These are phyloP conservation scores for Skeletonema costatum DNA, from an alignment of 108 stramenopile species.

Conservation along the genomic window DNA sequence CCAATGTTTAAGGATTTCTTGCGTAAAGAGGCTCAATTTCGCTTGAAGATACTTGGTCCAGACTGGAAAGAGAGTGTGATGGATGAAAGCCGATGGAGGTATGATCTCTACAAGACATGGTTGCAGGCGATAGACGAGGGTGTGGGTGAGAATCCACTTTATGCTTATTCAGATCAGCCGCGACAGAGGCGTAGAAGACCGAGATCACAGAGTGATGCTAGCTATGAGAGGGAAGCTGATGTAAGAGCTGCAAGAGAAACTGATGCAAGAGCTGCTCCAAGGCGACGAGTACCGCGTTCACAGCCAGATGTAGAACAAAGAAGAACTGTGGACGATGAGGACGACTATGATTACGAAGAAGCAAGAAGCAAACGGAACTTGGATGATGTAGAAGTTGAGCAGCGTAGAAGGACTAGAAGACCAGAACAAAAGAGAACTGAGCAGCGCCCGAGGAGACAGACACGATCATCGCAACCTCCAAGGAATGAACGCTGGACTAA, in stretches of 20 bases:
- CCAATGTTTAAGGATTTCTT: conserved; percentile 76
- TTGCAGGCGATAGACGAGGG: conserved; percentile 71
- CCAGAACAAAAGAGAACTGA: background rate
- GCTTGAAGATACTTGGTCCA: conserved; percentile 67
- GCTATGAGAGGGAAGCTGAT: conserved; percentile 3
- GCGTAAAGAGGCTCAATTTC: conserved; percentile 65
- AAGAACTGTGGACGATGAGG: background rate
- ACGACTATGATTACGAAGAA: background rate
- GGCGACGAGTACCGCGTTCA: background rate
- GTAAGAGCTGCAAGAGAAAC: background rate
- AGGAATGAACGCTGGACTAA: conserved; percentile 16
- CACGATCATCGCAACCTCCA: background rate
- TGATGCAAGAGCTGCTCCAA: background rate
- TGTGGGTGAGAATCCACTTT: conserved; percentile 57
- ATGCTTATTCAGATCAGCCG: conserved; percentile 30
- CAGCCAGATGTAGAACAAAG: background rate
- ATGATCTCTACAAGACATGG: conserved; percentile 82
- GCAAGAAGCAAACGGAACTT: background rate
- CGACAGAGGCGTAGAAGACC: conserved; percentile 11
- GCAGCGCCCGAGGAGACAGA: background rate
- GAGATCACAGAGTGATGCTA: conserved; percentile 6
- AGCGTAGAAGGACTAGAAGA: background rate
- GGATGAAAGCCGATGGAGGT: conserved; percentile 82
- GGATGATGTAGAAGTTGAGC: background rate
- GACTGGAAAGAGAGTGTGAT: conserved; percentile 70